Base-by-base conservation (phyloP, 2,329 filamentous ascomycete species). In the Davidsoniella eucalypti region DNA sequence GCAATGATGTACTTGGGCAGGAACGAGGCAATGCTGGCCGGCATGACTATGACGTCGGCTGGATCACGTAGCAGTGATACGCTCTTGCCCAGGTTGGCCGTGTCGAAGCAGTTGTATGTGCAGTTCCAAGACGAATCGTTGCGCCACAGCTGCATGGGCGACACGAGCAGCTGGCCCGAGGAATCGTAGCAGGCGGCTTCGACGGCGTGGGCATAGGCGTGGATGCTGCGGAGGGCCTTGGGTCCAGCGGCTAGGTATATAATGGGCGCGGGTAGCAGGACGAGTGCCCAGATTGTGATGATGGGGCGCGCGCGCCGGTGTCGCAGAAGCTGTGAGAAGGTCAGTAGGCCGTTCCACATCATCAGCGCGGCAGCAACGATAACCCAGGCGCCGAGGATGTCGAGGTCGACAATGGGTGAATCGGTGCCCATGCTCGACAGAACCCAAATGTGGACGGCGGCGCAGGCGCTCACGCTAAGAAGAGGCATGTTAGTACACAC, bases 91-190 rank as follows among this genome's bases (percentile, higher is more conserved):
- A 33, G 2, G 4, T 43, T 25, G 37, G 36, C 26, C 2, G 51
- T 47, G 17, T 33, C 29, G 38, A 53, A 53, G 47, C 51, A 53
- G 21, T 46, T 43, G 43, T 53, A 53, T 2, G 51, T 53, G 38
- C 51, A 53, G 43, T 53, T 53, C 51, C 51, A 53, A 10, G 42
- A 47, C 7, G 51, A 53, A 39, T 53, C 51, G 39, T 53, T 53
- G 23, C 51, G 51, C 51, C 51, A 53, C 14, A 53, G 51, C 43
- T 53, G 51, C 10, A 42, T 42, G 3, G 51, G 51, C 10, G 51
- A 53, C 12, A 44, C 47, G 16, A 53, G 21, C 12, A 53, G 47
- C 10, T 37, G 17, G 14, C 51, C 51, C 36, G 41, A 23, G 5
- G 51, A 26, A 17, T 53, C 43, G 23, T 49, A 49, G 47, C 51